These are phyloP conservation scores for Sarcomyxa edulis DNA, from an alignment of 768 basidiomycete genomes.

Conservation along the genomic window DNA sequence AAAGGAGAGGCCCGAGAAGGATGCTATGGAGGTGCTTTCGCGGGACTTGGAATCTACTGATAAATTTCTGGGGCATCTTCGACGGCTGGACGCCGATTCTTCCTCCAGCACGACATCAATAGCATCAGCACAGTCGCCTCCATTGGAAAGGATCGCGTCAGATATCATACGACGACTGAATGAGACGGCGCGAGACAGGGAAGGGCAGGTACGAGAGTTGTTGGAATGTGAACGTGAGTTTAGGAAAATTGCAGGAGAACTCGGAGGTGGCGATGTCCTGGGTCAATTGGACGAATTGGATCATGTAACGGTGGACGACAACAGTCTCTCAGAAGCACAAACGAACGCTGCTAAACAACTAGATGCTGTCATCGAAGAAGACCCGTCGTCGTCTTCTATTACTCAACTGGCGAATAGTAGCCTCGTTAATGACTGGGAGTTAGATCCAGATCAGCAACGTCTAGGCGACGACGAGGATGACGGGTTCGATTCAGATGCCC, in stretches of 20 bases:
- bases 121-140: conserved; percentile 33
- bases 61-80: conserved; percentile 68
- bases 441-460: conserved; percentile 43
- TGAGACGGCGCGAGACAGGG: conserved; percentile 70
- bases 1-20: conserved; percentile 33
- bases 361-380: conserved; percentile 23
- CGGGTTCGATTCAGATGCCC: conserved; percentile 34
- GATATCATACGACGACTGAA: conserved; percentile 76
- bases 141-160: conserved; percentile 67
- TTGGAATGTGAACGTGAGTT: conserved; percentile 78
- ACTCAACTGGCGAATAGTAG: conserved; percentile 39
- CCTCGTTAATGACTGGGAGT: conserved; percentile 58
- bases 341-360: conserved; percentile 19
- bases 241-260: conserved; percentile 68
- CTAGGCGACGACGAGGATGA: conserved; percentile 45
- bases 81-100: conserved; percentile 57
- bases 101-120: too few species aligned
- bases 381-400: conserved; percentile 12
- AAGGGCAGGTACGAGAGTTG: conserved; percentile 75
- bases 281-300: conserved; percentile 63
- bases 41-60: conserved; percentile 75
- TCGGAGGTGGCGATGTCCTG: conserved; percentile 71
- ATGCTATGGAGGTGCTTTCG: conserved; percentile 70
- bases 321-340: conserved; percentile 29
- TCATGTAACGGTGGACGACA: conserved; percentile 32